Evolutionary conservation across 2,329 filamentous ascomycete species (phyloP).

Genomic region (Pseudogymnoascus sp.): DNA sequence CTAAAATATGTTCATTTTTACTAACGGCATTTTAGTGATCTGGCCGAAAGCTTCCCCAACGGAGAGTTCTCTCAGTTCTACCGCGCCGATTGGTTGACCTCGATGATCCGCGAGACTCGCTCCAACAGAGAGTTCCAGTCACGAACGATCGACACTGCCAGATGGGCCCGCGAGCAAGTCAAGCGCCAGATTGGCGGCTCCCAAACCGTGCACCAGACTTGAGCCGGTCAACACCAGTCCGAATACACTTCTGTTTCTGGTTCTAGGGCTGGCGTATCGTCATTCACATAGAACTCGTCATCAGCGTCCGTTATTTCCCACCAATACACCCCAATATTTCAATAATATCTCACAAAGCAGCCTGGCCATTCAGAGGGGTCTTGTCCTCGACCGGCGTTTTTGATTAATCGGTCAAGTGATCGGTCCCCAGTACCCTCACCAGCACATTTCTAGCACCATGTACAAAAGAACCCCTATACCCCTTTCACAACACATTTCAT

Average conservation of each 20-base stretch:
- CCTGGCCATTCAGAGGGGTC: conserved; percentile 27
- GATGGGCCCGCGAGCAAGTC: conserved; percentile 95
- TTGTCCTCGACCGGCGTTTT: conserved; percentile 29
- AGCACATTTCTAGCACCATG: conserved; percentile 8
- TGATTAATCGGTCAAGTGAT: conserved; percentile 19
- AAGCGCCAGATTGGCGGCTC: conserved; percentile 71
- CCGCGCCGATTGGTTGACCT: conserved; percentile 82
- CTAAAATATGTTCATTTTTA: neutral
- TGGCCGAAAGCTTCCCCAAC: conserved; percentile 87
- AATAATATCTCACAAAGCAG: conserved; percentile 11
- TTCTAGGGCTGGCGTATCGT: conserved; percentile 6
- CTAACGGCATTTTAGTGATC: conserved; percentile 53
- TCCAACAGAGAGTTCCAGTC: conserved; percentile 77
- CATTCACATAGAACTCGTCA: conserved; percentile 11
- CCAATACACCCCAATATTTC: conserved; percentile 5
- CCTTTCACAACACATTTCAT: conserved; percentile 9
- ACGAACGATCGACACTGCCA: conserved; percentile 86
- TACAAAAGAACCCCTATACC: conserved; percentile 10
- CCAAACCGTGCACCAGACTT: conserved; percentile 27
- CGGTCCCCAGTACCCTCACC: conserved; percentile 9
- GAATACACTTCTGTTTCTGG: conserved; percentile 4
- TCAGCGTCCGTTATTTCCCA: conserved; percentile 9
- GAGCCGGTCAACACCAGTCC: conserved; percentile 15
- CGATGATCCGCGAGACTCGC: conserved; percentile 86
- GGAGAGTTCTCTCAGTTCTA: conserved; percentile 79